These are phyloP conservation scores for Quercus bicolor DNA, from an alignment of 306 rosid genomes.

Conservation along the genomic window DNA sequence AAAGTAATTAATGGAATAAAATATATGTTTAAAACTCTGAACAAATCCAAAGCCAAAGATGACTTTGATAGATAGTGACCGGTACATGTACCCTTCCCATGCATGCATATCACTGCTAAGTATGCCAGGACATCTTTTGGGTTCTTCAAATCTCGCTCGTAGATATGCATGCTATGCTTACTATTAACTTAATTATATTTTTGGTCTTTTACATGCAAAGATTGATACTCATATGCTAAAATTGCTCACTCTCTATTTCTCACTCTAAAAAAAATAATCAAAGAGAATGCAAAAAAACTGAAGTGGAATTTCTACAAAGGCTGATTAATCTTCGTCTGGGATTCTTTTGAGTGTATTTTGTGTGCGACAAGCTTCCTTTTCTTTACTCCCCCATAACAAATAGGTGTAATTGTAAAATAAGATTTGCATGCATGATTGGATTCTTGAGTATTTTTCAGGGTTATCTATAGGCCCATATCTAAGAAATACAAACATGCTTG, in stretches of 20 bases:
- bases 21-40: constrained; percentile 33
- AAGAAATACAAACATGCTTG: constrained; percentile 22
- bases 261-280: constrained; percentile 21
- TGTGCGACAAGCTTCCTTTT: constrained; percentile 40
- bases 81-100: constrained; percentile 27
- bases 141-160: background rate
- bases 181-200: no score
- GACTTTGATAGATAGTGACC: constrained; percentile 18
- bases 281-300: constrained; percentile 21
- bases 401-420: constrained; percentile 29
- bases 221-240: constrained; percentile 22
- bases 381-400: constrained; percentile 19
- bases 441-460: constrained; percentile 27
- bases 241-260: constrained; percentile 1
- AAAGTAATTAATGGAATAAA: constrained; percentile 16
- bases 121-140: constrained; percentile 6
- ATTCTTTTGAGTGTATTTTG: constrained; percentile 16
- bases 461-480: constrained; percentile 19
- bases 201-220: constrained; percentile 37
- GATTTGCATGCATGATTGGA: constrained; percentile 36
- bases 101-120: constrained; percentile 32
- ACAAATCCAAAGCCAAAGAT: constrained; percentile 19
- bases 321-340: constrained; percentile 17
- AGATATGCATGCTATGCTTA: background rate
- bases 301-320: constrained; percentile 28